phyloP scores from a whole-genome alignment of 805 yeast species.

The Hanseniaspora vineae region DNA sequence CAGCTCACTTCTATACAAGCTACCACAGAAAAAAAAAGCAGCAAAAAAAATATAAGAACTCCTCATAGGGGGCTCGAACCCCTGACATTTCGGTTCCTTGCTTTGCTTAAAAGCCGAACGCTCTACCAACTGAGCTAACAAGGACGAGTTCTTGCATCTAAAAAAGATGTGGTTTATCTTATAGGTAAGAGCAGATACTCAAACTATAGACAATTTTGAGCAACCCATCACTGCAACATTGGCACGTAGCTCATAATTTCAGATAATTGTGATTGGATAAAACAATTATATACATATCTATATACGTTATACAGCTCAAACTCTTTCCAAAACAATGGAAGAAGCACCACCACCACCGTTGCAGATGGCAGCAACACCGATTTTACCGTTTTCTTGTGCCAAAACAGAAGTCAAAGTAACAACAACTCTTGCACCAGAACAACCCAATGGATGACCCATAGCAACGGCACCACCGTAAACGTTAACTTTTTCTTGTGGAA shows the following conservation, averaged over 20 bases:
- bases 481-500: conserved; percentile 59
- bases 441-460: conserved; percentile 87
- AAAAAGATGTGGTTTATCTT: neutral
- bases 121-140: conserved; percentile 60
- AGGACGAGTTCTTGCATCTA: conserved; percentile 27
- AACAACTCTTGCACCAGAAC: conserved; percentile 90
- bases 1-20: too few species aligned
- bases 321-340: conserved; percentile 72
- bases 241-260: too few species aligned
- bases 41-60: conserved; percentile 21
- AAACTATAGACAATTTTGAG: too few species aligned
- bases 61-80: conserved; percentile 42
- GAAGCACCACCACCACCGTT: conserved; percentile 99
- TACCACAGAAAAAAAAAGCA: neutral
- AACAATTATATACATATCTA: neutral
- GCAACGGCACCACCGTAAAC: conserved; percentile 96
- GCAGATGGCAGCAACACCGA: conserved; percentile 94
- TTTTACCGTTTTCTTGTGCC: conserved; percentile 70
- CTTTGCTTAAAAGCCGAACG: conserved; percentile 50
- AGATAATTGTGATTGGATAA: neutral
- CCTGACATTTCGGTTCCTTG: conserved; percentile 33
- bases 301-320: conserved; percentile 18
- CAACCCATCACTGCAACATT: neutral
- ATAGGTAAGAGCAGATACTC: neutral
- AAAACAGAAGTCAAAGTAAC: conserved; percentile 76